Percentiles rank a stretch among this genome's conserved stretches.
Evolutionary conservation across 345 rosid species (phyloP).

Genomic region (Dovyalis caffra): DNA sequence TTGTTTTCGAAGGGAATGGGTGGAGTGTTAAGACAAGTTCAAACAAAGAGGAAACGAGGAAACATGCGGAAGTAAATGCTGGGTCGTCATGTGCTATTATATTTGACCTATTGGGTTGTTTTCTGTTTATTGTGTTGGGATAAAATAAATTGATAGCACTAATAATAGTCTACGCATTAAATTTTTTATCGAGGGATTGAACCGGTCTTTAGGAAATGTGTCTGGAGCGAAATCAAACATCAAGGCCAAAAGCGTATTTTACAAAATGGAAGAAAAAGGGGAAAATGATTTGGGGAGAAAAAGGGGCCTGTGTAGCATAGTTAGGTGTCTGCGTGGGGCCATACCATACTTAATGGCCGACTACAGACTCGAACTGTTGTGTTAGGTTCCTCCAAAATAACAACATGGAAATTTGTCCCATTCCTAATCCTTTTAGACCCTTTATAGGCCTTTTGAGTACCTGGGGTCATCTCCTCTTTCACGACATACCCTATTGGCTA

Average conservation of each 20-base stretch:
- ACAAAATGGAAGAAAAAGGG: background rate
- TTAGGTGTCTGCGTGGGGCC: slow-evolving; percentile 34
- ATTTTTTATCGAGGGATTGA: slow-evolving; percentile 16
- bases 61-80: slow-evolving; percentile 34
- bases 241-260: background rate
- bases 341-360: slow-evolving; percentile 20
- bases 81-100: slow-evolving; percentile 2
- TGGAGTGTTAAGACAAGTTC: background rate
- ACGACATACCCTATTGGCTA: background rate
- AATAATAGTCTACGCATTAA: background rate
- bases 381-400: slow-evolving; percentile 10
- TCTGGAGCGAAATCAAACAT: background rate
- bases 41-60: slow-evolving; percentile 12
- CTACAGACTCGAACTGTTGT: slow-evolving; percentile 12
- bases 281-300: slow-evolving; percentile 1
- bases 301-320: slow-evolving; percentile 9
- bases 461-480: background rate
- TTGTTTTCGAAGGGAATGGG: slow-evolving; percentile 18
- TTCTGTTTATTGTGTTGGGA: background rate
- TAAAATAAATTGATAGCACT: background rate
- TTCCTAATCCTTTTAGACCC: background rate
- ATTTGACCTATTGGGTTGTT: background rate
- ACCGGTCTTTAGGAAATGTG: slow-evolving; percentile 36
- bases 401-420: slow-evolving; percentile 27
- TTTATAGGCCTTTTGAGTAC: background rate